Evolutionary conservation across 2,329 filamentous ascomycete genomes (phyloP), one percentile per base, ranked within the genome.

Genomic region (Diplodia seriata): DNA sequence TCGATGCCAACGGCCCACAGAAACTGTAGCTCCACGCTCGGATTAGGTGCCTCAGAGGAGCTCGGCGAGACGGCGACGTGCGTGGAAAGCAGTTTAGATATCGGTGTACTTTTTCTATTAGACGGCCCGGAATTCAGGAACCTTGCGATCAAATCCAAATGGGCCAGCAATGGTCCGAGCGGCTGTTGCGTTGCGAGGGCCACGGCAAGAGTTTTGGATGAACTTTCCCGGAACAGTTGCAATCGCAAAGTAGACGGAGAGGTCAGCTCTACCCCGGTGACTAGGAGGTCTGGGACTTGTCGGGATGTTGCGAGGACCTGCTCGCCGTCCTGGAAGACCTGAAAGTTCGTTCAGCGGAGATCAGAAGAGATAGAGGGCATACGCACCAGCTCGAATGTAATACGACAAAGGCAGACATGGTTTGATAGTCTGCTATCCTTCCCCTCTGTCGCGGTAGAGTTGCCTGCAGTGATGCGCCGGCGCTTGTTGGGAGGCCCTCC

Each of bases 401-500:
- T 51, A n/a, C 23, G 26, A 3, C 43, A 36, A n/a, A 63, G 47
- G 8, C 43, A 36, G 31, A 63, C 14, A 12, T 38, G 20, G 20
- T 38, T 20, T n/a, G 7, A 3, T 14, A 7, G 38, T 11, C 29
- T 4, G 23, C 3, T 4, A 18, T 8, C 29, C 15, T 29, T 15
- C 2, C 18, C 59, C 6, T 26, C 59, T n/a, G n/a, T n/a, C 5
- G 29, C 40, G 15, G 33, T 31, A 9, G 15, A 51, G n/a, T 12
- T 8, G 6, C 47, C 43, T 50, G 57, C 14, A 5, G 14, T 23
- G 43, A 63, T 15, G 43, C 59, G 59, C 29, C 59, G 59, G 50
- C 59, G 59, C 31, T 63, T 63, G 43, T 38, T 63, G 43, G 47
- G 59, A 36, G 59, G 59, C 47, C 51, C 59, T 23, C 31, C 59